Base-by-base conservation (phyloP, 73 alveolate species). In the Symbiodinium natans region DNA sequence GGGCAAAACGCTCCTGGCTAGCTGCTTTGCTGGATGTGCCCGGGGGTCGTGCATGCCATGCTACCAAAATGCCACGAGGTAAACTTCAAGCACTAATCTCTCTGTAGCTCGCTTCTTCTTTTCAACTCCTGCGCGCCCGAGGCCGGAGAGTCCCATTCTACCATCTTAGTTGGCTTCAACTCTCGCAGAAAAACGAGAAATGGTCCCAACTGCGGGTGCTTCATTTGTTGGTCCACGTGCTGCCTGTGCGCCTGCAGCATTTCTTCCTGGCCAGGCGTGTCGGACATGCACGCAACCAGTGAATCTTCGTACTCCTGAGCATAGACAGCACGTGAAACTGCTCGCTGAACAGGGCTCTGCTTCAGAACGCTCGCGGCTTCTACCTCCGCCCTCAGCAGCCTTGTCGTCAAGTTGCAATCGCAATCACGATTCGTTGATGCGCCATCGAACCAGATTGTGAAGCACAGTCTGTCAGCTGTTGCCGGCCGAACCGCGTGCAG, bases 371-470 rank as follows among this genome's bases (percentile, higher is more conserved):
- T 63, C 33, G 39, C 92, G 3, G 71, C 82, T 29, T 92, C 92
- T 40, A 23, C 38, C 34, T 46, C 48, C 6, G 46, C 27, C 85
- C 31, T 42, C 93, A 77, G 29, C 33, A 29, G 15, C 75, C 82
- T 48, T 36, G 41, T 77, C 2, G 93, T 52, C 38, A 82, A 74
- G 85, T 93, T 93, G 93, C 52, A 34, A 5, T 93, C 83, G 19
- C 27, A 59, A 48, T 29, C 54, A 2, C 31, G 75, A 41, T 90
- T 90, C 31, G 97, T 90, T 10, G 85, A 29, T 27, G 75, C 27
- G 68, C 93, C 52, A 40, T 93, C 99, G 73, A 93, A 39, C 99
- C 99, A 93, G 31, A 93, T 48, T 5, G 99, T 93, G 86, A 93
- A 93, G 31, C 99, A 93, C 33, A 75, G 41, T 43, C 98, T 33